These are phyloP conservation scores for Zelonia costaricensis DNA, from an alignment of 208 protist genomes.

Conservation along the genomic window DNA sequence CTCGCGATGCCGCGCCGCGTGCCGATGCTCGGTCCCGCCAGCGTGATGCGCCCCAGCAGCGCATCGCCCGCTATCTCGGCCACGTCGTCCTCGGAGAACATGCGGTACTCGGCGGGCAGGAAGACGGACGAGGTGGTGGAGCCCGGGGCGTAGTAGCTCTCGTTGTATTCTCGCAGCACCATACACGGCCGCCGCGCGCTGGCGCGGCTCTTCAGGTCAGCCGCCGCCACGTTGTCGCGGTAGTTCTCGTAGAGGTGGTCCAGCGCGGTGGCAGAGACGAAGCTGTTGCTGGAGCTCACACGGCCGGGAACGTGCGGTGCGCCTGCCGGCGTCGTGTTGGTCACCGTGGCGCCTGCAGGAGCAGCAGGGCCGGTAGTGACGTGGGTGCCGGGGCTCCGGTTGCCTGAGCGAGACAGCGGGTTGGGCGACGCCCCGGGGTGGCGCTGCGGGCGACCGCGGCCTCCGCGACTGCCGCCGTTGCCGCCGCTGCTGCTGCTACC, in stretches of 20 bases:
- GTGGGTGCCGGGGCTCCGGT: neutral
- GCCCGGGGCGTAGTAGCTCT: neutral
- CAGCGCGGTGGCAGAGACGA: slow-evolving; percentile 1
- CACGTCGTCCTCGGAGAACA: slow-evolving; percentile 3
- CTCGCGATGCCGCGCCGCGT: neutral
- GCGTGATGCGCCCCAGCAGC: neutral
- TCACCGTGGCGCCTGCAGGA: neutral
- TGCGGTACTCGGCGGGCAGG: slow-evolving; percentile 9
- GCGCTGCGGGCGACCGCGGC: neutral
- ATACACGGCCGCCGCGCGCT: slow-evolving; percentile 1
- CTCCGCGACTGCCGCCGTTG: neutral
- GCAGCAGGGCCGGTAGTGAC: too few relatives aligned
- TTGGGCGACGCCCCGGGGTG: neutral
- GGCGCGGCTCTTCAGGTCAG: neutral
- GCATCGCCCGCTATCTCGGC: neutral
- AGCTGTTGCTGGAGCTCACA: slow-evolving; percentile 3
- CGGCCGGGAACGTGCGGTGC: too few relatives aligned
- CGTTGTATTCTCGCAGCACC: slow-evolving; percentile 22
- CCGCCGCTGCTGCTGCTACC: too few relatives aligned
- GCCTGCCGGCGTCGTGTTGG: too few relatives aligned
- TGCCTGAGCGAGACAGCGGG: neutral
- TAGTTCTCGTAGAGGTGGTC: slow-evolving; percentile 23
- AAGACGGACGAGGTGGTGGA: slow-evolving; percentile 1
- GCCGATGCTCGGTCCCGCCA: neutral
- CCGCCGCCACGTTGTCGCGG: slow-evolving; percentile 7